Evolutionary conservation across 2,329 filamentous ascomycete species (phyloP), one percentile per base, ranked within the genome.

Genomic region (Paraphoma chrysanthemicola): DNA sequence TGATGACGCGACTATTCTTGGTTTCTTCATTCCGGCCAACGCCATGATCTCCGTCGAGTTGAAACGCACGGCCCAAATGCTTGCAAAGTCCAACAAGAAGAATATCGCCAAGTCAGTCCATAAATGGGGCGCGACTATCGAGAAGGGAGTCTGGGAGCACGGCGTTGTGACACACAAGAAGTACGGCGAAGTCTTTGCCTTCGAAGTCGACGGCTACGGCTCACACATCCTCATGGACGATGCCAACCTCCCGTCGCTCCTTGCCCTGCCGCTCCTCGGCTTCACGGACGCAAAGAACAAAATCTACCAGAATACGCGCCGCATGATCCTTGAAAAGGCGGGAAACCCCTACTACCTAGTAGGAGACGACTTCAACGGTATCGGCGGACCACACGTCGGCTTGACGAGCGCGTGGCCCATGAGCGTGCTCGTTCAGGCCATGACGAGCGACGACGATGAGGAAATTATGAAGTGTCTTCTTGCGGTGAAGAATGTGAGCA

Each of bases 391-490:
- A 31, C 87, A 89, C 63, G 90, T 97, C 64, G 95, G 95, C 0
- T 80, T 96, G n/a, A 81, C 86, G 67, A 91, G 97, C 64, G 95
- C 94, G 7, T 99, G 95, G 95, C 95, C 95, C 0, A 98, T 99
- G 93, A 95, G 91, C 73, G 80, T 97, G 60, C 83, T 99, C 8
- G 86, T 97, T 17, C 93, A 97, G 77, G 92, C 92, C 2, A 92
- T 95, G 84, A 99, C 95, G 0, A 90, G 88, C 6, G 85, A 94
- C 48, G 83, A 93, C 54, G 93, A 97, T 58, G 81, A 83, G 0
- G 95, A 99, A 79, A 98, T 99, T 62, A 81, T 78, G 57, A 83
- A 86, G 47, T 91, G 90, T 60, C 77, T 99, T 28, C 81, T 87
- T 7, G 76, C 89, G 31, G 95, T 99, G 39, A 87, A 95, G 57